Evolutionary conservation across 1,139 yeast genomes (phyloP), one percentile per base, ranked within the genome.

Genomic region (Diutina mesorugosa): DNA sequence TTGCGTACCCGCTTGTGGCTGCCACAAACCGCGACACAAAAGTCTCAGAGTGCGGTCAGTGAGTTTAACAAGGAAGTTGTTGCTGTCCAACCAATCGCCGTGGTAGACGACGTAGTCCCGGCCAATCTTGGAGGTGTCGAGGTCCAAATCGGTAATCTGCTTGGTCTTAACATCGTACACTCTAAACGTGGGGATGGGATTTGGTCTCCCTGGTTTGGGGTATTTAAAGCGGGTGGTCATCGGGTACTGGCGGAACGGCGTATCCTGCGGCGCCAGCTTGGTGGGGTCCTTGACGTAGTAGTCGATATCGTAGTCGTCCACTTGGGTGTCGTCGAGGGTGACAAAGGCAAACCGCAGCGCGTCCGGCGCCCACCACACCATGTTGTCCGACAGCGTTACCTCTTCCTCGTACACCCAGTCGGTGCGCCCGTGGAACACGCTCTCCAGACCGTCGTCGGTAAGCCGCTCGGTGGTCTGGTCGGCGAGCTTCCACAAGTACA

Each of bases 321-420:
- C 98, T 1, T 72, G 65, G 1, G 90, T 77, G 61, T 91, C 97
- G 66, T 93, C 81, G 18, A 88, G 75, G 48, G 79, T 76, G 52
- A 88, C 76, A 65, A 75, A 93, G 0, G 90, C 79, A 55, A 93
- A 65, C 59, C 76, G 72, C 6, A 80, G 68, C 60, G 87, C 90
- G 62, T 85, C 82, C 0, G 87, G 86, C 14, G 93, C 78, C 97
- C 97, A 93, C 96, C 97, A 93, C 28, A 90, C 68, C 3, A 95
- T 82, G 51, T 72, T 72, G 61, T 86, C 89, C 6, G 76, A 72
- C 0, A 79, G 76, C 5, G 85, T 68, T 0, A 93, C 90, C 65
- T 95, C 99, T 64, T 95, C 99, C 67, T 93, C 99, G 66, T 93
- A 93, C 0, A 93, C 89, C 99, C 99, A 93, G 65, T 93, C 99